phyloP scores from a whole-genome alignment of 148 eudicot species.

The Rhododendron henanense region DNA sequence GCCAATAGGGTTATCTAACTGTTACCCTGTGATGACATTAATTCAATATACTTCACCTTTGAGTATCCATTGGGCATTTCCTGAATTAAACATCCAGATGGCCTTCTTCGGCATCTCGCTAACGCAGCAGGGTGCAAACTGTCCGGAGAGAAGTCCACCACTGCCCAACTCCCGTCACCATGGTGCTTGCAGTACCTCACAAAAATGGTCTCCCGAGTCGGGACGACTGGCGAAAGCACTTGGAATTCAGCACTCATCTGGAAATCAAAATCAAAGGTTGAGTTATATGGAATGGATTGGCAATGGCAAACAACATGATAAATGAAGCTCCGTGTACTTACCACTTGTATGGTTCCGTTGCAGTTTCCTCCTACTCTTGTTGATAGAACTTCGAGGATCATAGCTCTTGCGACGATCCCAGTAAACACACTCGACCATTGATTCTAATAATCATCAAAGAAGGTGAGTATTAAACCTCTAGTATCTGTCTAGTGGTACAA shows the following conservation, averaged over 20 bases:
- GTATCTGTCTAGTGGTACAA: too few relatives aligned
- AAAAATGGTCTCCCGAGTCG: conserved; percentile 41
- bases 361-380: conserved; percentile 37
- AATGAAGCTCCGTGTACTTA: conserved; percentile 9
- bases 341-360: conserved; percentile 43
- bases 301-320: background rate
- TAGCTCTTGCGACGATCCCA: conserved; percentile 37
- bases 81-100: conserved; percentile 51
- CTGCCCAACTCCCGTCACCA: conserved; percentile 45
- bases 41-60: conserved; percentile 19
- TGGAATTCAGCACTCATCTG: conserved; percentile 56
- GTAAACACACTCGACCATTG: conserved; percentile 40
- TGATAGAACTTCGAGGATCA: conserved; percentile 30
- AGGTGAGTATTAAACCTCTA: background rate
- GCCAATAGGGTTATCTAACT: background rate
- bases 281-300: background rate
- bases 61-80: conserved; percentile 51
- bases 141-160: conserved; percentile 60
- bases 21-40: background rate
- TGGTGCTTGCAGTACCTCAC: conserved; percentile 39
- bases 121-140: conserved; percentile 14
- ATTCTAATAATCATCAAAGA: conserved; percentile 16
- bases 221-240: conserved; percentile 50
- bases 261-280: conserved; percentile 1
- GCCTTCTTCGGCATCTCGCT: conserved; percentile 35